phyloP scores from a whole-genome alignment of 495 filamentous ascomycete genomes.

The Hypomontagnella monticulosa region DNA sequence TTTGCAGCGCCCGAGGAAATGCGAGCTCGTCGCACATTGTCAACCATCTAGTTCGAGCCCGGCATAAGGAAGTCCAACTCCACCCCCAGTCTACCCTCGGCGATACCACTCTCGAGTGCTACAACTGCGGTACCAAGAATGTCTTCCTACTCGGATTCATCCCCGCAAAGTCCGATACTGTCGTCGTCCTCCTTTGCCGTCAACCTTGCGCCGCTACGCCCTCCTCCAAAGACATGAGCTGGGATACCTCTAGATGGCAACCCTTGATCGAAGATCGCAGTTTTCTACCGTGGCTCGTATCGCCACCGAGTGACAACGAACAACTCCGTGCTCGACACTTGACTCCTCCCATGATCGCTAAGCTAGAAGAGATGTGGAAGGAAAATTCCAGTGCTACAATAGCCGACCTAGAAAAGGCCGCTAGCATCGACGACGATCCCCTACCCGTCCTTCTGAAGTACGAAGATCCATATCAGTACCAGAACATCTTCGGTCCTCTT shows the following conservation, averaged over 20 bases:
- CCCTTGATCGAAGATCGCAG: conserved; percentile 97
- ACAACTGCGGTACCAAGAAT: conserved; percentile 99
- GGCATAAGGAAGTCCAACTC: conserved; percentile 98
- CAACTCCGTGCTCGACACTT: conserved; percentile 95
- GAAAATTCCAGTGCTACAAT: conserved; percentile 91
- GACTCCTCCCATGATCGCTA: conserved; percentile 94
- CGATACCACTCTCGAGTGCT: conserved; percentile 97
- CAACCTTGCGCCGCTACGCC: conserved; percentile 95
- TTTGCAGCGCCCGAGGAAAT: conserved; percentile 97
- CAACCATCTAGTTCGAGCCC: conserved; percentile 95
- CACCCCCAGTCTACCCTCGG: conserved; percentile 95
- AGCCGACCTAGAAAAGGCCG: conserved; percentile 91
- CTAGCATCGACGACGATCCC: conserved; percentile 93
- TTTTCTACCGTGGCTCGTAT: conserved; percentile 94
- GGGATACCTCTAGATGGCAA: conserved; percentile 98
- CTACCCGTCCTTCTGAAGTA: conserved; percentile 93
- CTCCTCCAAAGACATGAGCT: conserved; percentile 99
- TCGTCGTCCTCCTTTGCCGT: conserved; percentile 95
- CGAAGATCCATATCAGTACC: conserved; percentile 97
- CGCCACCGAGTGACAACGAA: conserved; percentile 89
- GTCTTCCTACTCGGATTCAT: conserved; percentile 99
- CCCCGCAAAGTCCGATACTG: conserved; percentile 98
- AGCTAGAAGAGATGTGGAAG: conserved; percentile 99
- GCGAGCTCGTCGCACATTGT: conserved; percentile 97
- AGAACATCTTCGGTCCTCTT: conserved; percentile 97